Conservation (phyloP, 1,139 yeast species). For the Yamadazyma sp. region DNA sequence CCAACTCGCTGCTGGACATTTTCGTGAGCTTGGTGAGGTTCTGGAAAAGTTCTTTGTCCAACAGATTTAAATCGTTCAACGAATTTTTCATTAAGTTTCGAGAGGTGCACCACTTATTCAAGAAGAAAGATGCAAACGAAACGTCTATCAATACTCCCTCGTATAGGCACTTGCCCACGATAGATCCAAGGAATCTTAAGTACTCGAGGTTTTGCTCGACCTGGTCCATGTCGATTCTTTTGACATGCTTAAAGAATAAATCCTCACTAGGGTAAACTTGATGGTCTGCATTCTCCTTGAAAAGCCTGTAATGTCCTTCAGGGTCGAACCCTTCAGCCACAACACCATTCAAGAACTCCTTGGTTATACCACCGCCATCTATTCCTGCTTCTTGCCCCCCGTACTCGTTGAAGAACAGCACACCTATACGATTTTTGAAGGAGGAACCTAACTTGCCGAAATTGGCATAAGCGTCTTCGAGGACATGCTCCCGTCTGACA, state of each 20-base stretch:
- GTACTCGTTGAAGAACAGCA: constrained; percentile 67
- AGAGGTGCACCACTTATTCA: constrained; percentile 63
- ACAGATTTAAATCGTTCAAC: constrained; percentile 73
- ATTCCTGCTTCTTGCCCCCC: constrained; percentile 85
- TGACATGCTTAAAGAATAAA: constrained; percentile 34
- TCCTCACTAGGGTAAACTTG: constrained; percentile 77
- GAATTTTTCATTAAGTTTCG: constrained; percentile 46
- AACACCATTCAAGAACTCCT: constrained; percentile 80
- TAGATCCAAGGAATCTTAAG: constrained; percentile 69
- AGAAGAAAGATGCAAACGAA: constrained; percentile 82
- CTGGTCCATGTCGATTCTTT: constrained; percentile 25
- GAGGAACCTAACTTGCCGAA: constrained; percentile 44
- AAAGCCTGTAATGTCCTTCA: constrained; percentile 37
- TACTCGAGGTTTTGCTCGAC: constrained; percentile 38
- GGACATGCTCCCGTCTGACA: constrained; percentile 64
- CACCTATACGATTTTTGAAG: constrained; percentile 61
- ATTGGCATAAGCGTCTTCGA: constrained; percentile 72
- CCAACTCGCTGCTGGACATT: constrained; percentile 59
- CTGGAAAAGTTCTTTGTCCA: constrained; percentile 67
- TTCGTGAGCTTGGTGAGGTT: constrained; percentile 63
- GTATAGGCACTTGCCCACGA: constrained; percentile 88
- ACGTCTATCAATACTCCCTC: constrained; percentile 81
- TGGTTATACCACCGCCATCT: constrained; percentile 96
- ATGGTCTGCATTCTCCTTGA: constrained; percentile 46
- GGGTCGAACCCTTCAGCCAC: constrained; percentile 66